phyloP scores from a whole-genome alignment of 2,329 filamentous ascomycete genomes.

The Blastomyces emzantsi region DNA sequence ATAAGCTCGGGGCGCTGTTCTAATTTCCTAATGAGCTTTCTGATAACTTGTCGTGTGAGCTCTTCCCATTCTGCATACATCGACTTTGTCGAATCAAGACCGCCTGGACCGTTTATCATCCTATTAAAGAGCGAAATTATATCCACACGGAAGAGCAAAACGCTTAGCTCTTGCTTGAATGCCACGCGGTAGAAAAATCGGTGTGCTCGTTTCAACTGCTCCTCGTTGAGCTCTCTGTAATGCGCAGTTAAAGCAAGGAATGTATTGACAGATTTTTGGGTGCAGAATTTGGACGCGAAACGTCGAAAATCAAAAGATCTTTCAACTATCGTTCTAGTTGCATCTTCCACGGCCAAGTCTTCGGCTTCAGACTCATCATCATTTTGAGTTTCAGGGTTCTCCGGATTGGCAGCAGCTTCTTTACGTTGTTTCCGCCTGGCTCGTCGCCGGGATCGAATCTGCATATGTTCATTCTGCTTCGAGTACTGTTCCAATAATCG shows the following conservation, averaged over 20 bases:
- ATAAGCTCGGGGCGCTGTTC: conserved; percentile 76
- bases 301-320: conserved; percentile 89
- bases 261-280: conserved; percentile 78
- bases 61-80: conserved; percentile 86
- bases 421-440: conserved; percentile 65
- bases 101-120: conserved; percentile 82
- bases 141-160: conserved; percentile 83
- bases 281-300: conserved; percentile 71
- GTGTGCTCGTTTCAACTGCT: conserved; percentile 83
- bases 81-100: conserved; percentile 57
- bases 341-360: conserved; percentile 54
- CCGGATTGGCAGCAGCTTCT: conserved; percentile 32
- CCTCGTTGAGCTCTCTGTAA: conserved; percentile 67
- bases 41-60: conserved; percentile 72
- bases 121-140: conserved; percentile 80
- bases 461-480: conserved; percentile 89
- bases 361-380: conserved; percentile 58
- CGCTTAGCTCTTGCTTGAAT: conserved; percentile 87
- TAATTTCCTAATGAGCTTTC: conserved; percentile 72
- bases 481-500: conserved; percentile 88
- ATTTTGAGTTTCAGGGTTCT: conserved; percentile 47
- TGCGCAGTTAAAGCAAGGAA: conserved; percentile 72
- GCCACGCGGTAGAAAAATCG: conserved; percentile 89
- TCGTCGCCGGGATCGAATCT: conserved; percentile 72
- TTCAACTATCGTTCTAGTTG: conserved; percentile 64